phyloP scores from a whole-genome alignment of 2,329 filamentous ascomycete genomes.

The Claviceps capensis region DNA sequence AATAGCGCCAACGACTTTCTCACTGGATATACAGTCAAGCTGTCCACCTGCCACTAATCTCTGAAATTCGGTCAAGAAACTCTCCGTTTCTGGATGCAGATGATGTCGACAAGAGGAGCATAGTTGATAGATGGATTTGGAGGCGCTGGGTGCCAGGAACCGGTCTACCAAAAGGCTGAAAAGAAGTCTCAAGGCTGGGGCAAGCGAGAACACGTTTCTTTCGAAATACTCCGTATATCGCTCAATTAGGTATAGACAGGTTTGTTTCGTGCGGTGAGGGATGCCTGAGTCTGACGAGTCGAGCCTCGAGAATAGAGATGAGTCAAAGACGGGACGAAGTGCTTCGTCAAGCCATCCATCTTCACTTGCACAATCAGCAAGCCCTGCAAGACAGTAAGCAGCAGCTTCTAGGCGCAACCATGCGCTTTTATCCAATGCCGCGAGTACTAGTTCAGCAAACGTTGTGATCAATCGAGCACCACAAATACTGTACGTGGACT shows the following conservation, averaged over 20 bases:
- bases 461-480: slow-evolving; percentile 41
- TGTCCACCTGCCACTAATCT: slow-evolving; percentile 38
- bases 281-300: slow-evolving; percentile 35
- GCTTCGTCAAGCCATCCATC: slow-evolving; percentile 42
- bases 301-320: slow-evolving; percentile 42
- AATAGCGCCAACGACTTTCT: slow-evolving; percentile 61
- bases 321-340: slow-evolving; percentile 47
- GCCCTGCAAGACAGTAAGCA: slow-evolving; percentile 48
- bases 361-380: slow-evolving; percentile 52
- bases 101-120: slow-evolving; percentile 62
- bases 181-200: slow-evolving; percentile 58
- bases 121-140: slow-evolving; percentile 59
- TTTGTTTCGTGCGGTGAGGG: slow-evolving; percentile 50
- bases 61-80: slow-evolving; percentile 60
- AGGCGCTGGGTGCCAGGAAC: slow-evolving; percentile 51
- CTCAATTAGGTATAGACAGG: slow-evolving; percentile 56
- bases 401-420: slow-evolving; percentile 50
- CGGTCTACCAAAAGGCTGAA: slow-evolving; percentile 55
- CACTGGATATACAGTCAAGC: slow-evolving; percentile 56
- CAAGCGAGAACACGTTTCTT: slow-evolving; percentile 51
- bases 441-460: slow-evolving; percentile 42
- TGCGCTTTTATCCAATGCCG: slow-evolving; percentile 31
- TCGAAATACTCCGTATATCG: slow-evolving; percentile 67
- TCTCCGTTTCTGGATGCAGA: slow-evolving; percentile 51
- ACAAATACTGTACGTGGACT: slow-evolving; percentile 52